A percentile compares a stretch with the other conserved stretches of the same genome.
Conservation (phyloP, 192 early-diverging fungal genomes). For the Rhizophagus clarus region DNA sequence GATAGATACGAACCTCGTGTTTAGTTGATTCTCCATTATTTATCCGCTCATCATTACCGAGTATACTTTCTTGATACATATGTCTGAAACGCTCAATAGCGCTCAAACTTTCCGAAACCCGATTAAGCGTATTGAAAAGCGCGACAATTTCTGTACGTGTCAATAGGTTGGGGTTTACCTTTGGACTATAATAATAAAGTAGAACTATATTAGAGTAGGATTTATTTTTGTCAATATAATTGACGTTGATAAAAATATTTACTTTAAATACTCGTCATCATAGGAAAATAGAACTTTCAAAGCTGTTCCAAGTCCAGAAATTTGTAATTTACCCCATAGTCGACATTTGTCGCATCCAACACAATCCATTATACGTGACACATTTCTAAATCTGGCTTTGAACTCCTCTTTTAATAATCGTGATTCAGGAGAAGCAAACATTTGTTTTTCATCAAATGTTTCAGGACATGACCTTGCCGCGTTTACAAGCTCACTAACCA, state of each 20-base stretch:
- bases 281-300: conserved; percentile 95
- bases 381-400: conserved; percentile 91
- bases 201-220: neutral
- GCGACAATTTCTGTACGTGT: conserved; percentile 87
- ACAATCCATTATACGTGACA: conserved; percentile 98
- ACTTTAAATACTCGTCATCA: conserved; percentile 68
- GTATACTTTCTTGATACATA: conserved; percentile 59
- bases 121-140: conserved; percentile 86
- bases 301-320: conserved; percentile 89
- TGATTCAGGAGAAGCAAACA: conserved; percentile 62
- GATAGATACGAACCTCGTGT: neutral
- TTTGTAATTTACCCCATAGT: conserved; percentile 98
- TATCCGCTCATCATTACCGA: too few species aligned
- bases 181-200: conserved; percentile 39
- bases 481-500: conserved; percentile 63
- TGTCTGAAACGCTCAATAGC: conserved; percentile 80
- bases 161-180: conserved; percentile 56
- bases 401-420: conserved; percentile 80
- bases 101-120: conserved; percentile 82
- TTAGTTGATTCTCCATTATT: conserved; percentile 4
- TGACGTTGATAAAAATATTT: conserved; percentile 25
- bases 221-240: neutral
- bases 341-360: conserved; percentile 98
- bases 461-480: conserved; percentile 65
- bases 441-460: conserved; percentile 87